Evolutionary conservation across 371 early-diverging fungal species (phyloP), one percentile per base, ranked within the genome.

Genomic region (Circinella umbellata): DNA sequence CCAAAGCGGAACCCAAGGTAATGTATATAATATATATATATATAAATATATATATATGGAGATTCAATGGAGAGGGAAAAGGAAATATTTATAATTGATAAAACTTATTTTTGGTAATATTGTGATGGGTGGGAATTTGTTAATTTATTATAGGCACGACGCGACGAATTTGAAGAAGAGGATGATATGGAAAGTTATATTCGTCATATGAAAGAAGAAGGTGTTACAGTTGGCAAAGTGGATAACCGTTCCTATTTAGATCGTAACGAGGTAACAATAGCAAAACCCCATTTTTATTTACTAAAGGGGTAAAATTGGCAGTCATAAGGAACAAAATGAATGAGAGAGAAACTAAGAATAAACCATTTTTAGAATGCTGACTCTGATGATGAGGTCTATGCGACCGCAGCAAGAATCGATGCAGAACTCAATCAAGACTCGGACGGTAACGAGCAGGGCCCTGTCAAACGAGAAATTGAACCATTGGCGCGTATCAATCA

Each of bases 301-400:
- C 9, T 1, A 42, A 42, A 9, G 42, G 42, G 42, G 11, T 9
- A 42, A 42, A 42, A 42, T 1, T 42, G 1, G 42, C 6, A 42
- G 6, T 42, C 6, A 42, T 42, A 42, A 42, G 42, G 42, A 42
- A 34, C 4, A 34, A 57, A 17, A 64, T 8, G 6, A 4, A 57
- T 34, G 57, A 57, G 57, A 57, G 35, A 34, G 57, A 57, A 27
- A 4, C 14, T 13, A 53, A 53, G 53, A 53, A 65, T 36, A 35
- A 51, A 36, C 38, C 18, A 39, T 27, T 55, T 6, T 15, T 80
- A 89, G 83, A 90, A 91, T 69, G 88, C 76, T 27, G 90, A 93
- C 73, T 93, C 94, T 65, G 95, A 94, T 68, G 95, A 95, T 62
- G 94, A 94, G 76, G 94, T 96, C 5, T 94, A 95, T 76, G 91